Base-by-base conservation (phyloP, 306 rosid species). In the Prunus kanzakura region DNA sequence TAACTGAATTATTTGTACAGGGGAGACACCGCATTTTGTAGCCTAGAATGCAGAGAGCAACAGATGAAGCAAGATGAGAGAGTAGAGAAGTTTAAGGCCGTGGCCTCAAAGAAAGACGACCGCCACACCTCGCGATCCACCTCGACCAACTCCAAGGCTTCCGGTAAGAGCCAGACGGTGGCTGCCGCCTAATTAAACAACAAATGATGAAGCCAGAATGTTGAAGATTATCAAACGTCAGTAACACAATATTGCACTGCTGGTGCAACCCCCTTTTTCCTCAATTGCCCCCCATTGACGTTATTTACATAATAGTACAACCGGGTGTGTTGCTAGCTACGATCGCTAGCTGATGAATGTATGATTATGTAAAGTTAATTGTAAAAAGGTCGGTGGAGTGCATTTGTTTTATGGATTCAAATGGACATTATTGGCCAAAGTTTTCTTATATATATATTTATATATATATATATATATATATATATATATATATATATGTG, bases 21-120 rank as follows among this genome's bases (percentile, higher is more conserved):
- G 89, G 98, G 98, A 57, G 98, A 94, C 74, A 79, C 91, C 1
- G 98, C 97, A 19, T 94, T 94, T 85, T 94, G 98, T 80, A 94
- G 97, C 79, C 80, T 77, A 56, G 98, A 94, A 82, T 94, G 98
- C 70, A 89, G 98, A 76, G 95, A 90, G 88, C 46, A 82, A 75
- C 93, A 86, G 80, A 94, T 94, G 77, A 86, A 85, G 76, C 82
- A 86, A 64, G 98, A 92, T 20, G 83, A 82, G 81, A 82, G 83
- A 64, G 80, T 73, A 69, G 92, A 89, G 23, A 85, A 88, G 83
- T 73, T 73, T 70, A 84, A 63, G 56, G 65, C 32, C 20, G 57
- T 23, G 16, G n/a, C 67, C 3, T 62, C 91, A 16, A 80, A 70
- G 45, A 83, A 73, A 47, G 81, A 57, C 4, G 74, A 80, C 55